Evolutionary conservation across 2,329 filamentous ascomycete genomes (phyloP).

Genomic region (Hypomyces perniciosus): DNA sequence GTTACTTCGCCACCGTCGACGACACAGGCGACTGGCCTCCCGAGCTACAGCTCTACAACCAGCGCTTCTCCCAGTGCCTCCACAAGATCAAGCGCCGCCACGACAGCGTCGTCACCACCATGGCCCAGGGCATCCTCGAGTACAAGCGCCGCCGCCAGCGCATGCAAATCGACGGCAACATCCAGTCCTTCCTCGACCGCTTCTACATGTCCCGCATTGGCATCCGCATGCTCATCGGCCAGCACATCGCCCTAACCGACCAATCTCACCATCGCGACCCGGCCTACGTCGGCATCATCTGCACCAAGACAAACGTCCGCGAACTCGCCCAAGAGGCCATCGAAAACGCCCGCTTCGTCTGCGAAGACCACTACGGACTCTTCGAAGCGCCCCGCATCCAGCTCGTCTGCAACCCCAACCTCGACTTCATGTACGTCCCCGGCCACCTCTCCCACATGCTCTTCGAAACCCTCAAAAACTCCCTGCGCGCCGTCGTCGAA

Average conservation of each 20-base stretch:
- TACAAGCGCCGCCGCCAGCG: slow-evolving; percentile 95
- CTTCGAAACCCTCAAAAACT: slow-evolving; percentile 98
- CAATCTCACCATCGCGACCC: slow-evolving; percentile 85
- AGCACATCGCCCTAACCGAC: slow-evolving; percentile 95
- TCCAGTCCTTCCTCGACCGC: slow-evolving; percentile 94
- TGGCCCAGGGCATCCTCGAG: slow-evolving; percentile 95
- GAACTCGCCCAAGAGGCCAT: slow-evolving; percentile 96
- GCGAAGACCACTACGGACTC: slow-evolving; percentile 95
- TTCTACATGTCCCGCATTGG: slow-evolving; percentile 99
- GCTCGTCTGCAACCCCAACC: slow-evolving; percentile 86
- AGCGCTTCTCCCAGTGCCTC: slow-evolving; percentile 78
- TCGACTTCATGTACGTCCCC: slow-evolving; percentile 99
- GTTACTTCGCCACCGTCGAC: slow-evolving; percentile 88
- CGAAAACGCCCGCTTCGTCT: slow-evolving; percentile 97
- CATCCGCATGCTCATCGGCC: slow-evolving; percentile 97
- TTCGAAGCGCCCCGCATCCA: slow-evolving; percentile 97
- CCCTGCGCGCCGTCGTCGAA: slow-evolving; percentile 91
- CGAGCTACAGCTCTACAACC: slow-evolving; percentile 90
- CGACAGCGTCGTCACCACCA: slow-evolving; percentile 94
- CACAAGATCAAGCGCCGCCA: slow-evolving; percentile 94
- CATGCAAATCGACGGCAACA: slow-evolving; percentile 97
- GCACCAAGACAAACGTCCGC: slow-evolving; percentile 94
- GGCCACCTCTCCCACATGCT: slow-evolving; percentile 99
- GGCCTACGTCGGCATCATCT: slow-evolving; percentile 96
- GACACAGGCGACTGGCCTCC: slow-evolving; percentile 87